phyloP scores from a whole-genome alignment of 768 basidiomycete genomes.

The Macrolepiota fuliginosa region DNA sequence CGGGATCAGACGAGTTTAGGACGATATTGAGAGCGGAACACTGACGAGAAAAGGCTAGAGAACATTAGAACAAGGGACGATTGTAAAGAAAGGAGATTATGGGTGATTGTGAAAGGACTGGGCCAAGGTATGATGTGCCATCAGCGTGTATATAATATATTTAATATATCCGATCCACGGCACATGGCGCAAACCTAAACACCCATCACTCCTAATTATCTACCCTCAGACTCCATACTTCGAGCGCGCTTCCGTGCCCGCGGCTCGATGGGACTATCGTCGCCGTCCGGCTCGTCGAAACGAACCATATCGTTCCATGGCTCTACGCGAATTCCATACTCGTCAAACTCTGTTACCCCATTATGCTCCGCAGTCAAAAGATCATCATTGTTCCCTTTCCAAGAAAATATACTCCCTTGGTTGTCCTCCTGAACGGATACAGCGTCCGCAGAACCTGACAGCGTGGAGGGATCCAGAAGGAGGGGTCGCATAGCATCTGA shows the following conservation, averaged over 20 bases:
- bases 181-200: slow-evolving; percentile 7
- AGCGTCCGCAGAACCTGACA: background rate
- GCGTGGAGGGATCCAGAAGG: background rate
- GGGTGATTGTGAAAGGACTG: slow-evolving; percentile 7
- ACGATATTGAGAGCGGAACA: slow-evolving; percentile 9
- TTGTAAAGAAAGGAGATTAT: slow-evolving; percentile 1
- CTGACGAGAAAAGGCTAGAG: slow-evolving; percentile 11
- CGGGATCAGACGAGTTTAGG: slow-evolving; percentile 6
- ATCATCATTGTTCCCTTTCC: slow-evolving; percentile 1
- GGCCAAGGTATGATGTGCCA: background rate
- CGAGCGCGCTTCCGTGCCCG: slow-evolving; percentile 10
- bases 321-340: slow-evolving; percentile 2
- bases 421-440: background rate
- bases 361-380: slow-evolving; percentile 2
- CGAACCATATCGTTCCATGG: background rate
- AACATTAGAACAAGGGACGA: slow-evolving; percentile 1
- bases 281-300: background rate
- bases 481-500: background rate
- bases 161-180: background rate
- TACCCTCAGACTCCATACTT: slow-evolving; percentile 7
- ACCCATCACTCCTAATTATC: slow-evolving; percentile 3
- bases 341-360: background rate
- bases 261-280: slow-evolving; percentile 2
- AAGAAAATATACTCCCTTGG: background rate
- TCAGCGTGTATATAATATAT: background rate